These are phyloP conservation scores for Chytriomyces sp. DNA, from an alignment of 192 early-diverging fungal genomes.

Conservation along the genomic window DNA sequence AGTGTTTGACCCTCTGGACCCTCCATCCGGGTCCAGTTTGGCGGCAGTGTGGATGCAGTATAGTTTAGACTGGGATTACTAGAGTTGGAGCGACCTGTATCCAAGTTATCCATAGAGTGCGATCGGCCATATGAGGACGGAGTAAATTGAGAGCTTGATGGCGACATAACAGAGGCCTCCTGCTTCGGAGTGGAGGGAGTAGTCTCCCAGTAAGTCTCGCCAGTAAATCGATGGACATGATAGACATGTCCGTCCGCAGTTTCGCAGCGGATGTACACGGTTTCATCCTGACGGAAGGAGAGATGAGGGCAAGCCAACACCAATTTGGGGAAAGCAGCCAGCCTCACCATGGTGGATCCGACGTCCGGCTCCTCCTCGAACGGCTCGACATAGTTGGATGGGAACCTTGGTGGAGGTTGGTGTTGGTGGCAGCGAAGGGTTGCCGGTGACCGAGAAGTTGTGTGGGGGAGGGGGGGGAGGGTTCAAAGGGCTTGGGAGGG, in stretches of 20 bases:
- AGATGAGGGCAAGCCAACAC: background rate
- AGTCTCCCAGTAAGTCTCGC: conserved; percentile 34
- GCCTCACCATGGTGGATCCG: background rate
- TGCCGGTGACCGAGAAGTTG: background rate
- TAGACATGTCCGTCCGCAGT: conserved; percentile 37
- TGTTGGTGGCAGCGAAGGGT: background rate
- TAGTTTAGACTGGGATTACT: background rate
- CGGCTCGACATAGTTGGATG: conserved; percentile 78
- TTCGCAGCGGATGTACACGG: conserved; percentile 40
- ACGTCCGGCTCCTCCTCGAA: conserved; percentile 28
- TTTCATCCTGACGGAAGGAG: conserved; percentile 20
- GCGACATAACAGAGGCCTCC: conserved; percentile 3
- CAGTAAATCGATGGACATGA: conserved; percentile 41
- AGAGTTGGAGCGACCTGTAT: background rate
- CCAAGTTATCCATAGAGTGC: background rate
- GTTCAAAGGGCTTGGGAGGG: background rate
- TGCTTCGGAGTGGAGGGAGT: conserved; percentile 1
- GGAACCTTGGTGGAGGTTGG: conserved; percentile 61
- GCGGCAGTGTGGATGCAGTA: conserved; percentile 33
- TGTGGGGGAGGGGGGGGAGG: background rate
- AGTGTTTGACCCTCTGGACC: conserved; percentile 57
- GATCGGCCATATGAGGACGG: background rate
- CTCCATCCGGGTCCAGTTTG: conserved; percentile 54
- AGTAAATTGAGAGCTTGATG: background rate
- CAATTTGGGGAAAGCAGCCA: background rate